Conservation (phyloP, 768 basidiomycete genomes). For the Imleria badia region DNA sequence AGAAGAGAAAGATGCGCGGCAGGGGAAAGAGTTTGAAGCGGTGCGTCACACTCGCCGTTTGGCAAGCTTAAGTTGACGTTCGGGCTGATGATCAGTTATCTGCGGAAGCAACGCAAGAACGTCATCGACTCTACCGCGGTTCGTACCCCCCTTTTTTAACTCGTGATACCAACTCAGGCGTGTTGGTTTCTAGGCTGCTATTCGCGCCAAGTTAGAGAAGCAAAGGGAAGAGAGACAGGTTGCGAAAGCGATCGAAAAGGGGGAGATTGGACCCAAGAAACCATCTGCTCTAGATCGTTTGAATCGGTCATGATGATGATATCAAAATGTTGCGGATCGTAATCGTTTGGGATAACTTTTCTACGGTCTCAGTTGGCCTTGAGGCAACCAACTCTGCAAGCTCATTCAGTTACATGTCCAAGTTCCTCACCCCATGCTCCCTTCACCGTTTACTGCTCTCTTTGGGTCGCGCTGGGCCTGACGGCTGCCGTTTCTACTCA, state of each 20-base stretch:
- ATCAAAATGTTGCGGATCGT: not conserved
- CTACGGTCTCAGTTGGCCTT: too few relatives aligned
- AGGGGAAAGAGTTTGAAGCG: too few relatives aligned
- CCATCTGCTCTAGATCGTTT: conserved; percentile 38
- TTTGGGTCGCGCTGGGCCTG: conserved; percentile 47
- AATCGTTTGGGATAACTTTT: too few relatives aligned
- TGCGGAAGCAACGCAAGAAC: conserved; percentile 93
- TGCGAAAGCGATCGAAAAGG: conserved; percentile 36
- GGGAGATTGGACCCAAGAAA: conserved; percentile 27
- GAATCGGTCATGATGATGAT: conserved; percentile 22
- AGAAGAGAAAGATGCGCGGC: conserved; percentile 83
- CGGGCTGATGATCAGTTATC: conserved; percentile 47
- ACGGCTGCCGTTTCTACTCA: conserved; percentile 33
- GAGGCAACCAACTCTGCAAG: conserved; percentile 6
- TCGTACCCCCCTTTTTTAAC: conserved; percentile 17
- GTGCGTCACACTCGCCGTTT: conserved; percentile 27
- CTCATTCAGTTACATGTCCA: conserved; percentile 14
- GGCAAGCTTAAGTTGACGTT: not conserved
- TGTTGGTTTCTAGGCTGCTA: conserved; percentile 42
- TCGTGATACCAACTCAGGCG: not conserved
- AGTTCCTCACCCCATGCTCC: conserved; percentile 6
- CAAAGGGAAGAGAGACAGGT: conserved; percentile 46
- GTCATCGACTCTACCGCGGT: conserved; percentile 84
- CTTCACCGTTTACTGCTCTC: conserved; percentile 30
- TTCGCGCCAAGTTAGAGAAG: conserved; percentile 65